Conservation (phyloP, 2,329 filamentous ascomycete genomes). For the Fusarium anthophilum region DNA sequence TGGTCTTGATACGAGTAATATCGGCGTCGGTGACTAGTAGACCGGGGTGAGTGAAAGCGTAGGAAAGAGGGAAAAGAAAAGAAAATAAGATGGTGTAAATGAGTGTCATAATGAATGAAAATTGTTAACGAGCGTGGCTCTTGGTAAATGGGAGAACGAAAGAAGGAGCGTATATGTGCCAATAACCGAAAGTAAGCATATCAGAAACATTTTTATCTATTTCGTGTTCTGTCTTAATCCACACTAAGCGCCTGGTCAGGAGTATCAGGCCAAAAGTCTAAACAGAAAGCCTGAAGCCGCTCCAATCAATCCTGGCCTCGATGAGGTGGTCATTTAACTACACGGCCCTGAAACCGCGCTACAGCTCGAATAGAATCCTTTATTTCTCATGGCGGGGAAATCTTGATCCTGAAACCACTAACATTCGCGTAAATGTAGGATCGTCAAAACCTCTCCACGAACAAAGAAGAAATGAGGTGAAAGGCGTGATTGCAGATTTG, state of each 20-base stretch:
- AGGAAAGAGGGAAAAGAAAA: slow-evolving; percentile 39
- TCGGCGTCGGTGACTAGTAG: neutral
- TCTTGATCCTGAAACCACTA: neutral
- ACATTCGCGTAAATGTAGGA: neutral
- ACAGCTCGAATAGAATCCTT: neutral
- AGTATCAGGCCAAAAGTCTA: neutral
- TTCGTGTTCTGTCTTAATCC: rapidly evolving
- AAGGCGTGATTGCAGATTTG: rapidly evolving
- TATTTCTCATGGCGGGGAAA: neutral
- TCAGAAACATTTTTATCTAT: neutral
- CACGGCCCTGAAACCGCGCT: neutral
- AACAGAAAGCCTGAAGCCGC: neutral
- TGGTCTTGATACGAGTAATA: neutral
- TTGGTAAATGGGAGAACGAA: neutral
- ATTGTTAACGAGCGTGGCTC: neutral
- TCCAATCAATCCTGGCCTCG: neutral
- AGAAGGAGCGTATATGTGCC: neutral
- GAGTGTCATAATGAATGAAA: neutral
- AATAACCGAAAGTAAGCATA: neutral
- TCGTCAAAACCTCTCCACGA: neutral
- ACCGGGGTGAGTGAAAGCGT: neutral
- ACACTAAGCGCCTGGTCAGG: neutral
- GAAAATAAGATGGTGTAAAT: neutral
- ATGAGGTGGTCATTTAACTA: neutral
- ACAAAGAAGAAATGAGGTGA: too few relatives aligned